Conservation (phyloP, 1,139 yeast species). For the Yamadazyma dendronema region DNA sequence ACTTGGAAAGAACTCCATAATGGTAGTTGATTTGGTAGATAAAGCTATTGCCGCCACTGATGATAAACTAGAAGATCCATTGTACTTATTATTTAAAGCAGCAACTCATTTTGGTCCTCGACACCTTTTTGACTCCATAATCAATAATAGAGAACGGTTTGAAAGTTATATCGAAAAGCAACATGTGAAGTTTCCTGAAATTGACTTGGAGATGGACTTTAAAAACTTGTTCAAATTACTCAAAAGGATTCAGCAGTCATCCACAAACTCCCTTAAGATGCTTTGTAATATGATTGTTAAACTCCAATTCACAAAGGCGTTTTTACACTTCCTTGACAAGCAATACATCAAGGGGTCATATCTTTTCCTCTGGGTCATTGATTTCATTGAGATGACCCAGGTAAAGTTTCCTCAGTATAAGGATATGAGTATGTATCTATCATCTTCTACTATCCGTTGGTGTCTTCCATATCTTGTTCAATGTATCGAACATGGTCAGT, state of each 20-base stretch:
- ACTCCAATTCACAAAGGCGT: conserved; percentile 12
- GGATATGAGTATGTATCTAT: conserved; percentile 15
- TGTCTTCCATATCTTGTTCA: conserved; percentile 15
- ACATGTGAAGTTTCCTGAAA: conserved; percentile 10
- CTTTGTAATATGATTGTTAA: conserved; percentile 5
- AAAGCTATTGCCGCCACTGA: conserved; percentile 7
- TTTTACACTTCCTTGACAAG: conserved; percentile 12
- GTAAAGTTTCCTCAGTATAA: conserved; percentile 9
- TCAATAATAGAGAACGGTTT: conserved; percentile 7
- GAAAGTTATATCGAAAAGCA: conserved; percentile 13
- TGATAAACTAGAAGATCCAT: conserved; percentile 10
- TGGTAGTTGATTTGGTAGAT: conserved; percentile 8
- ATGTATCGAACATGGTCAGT: conserved; percentile 17
- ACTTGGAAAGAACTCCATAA: conserved; percentile 17
- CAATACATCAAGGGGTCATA: conserved; percentile 10
- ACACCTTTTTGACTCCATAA: conserved; percentile 18
- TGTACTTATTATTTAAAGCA: conserved; percentile 15
- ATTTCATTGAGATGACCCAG: conserved; percentile 14
- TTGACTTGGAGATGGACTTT: conserved; percentile 14
- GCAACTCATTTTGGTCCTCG: conserved; percentile 21
- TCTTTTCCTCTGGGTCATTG: conserved; percentile 22
- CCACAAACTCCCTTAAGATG: conserved; percentile 7
- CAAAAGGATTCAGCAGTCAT: conserved; percentile 12
- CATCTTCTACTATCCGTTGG: conserved; percentile 14
- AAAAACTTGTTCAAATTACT: conserved; percentile 14